These are phyloP conservation scores for Lodderomyces metapsilosis DNA, from an alignment of 1,139 yeast genomes.

Conservation along the genomic window DNA sequence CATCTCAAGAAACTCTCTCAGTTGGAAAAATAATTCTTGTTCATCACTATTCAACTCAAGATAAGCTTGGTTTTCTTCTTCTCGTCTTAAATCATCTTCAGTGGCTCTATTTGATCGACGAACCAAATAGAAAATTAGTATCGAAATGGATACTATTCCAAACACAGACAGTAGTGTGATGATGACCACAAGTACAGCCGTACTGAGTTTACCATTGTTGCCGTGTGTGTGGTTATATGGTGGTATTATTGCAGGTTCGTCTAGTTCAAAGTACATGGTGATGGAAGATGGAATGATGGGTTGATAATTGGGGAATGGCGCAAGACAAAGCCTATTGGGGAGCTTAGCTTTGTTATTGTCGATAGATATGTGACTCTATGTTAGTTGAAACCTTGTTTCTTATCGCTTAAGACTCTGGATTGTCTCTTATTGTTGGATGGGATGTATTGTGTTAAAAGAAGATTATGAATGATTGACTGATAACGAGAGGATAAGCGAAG, in stretches of 20 bases:
- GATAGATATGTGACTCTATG: too few species aligned
- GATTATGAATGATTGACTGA: too few species aligned
- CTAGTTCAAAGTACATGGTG: neutral
- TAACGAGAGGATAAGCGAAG: too few species aligned
- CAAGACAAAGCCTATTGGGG: neutral
- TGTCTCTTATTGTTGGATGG: too few species aligned
- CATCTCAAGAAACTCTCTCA: constrained; percentile 54
- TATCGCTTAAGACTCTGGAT: too few species aligned
- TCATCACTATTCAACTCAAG: constrained; percentile 64
- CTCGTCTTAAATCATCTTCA: constrained; percentile 60
- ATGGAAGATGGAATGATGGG: neutral
- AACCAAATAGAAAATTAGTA: constrained; percentile 14
- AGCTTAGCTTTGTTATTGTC: too few species aligned
- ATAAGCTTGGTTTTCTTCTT: constrained; percentile 61
- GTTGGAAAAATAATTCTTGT: constrained; percentile 76
- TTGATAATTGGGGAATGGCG: neutral
- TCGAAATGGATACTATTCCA: constrained; percentile 13
- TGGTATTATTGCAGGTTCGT: constrained; percentile 7
- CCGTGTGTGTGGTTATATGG: constrained; percentile 6
- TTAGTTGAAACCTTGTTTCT: too few species aligned
- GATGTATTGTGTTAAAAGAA: too few species aligned
- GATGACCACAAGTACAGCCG: constrained; percentile 13
- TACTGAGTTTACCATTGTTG: constrained; percentile 4
- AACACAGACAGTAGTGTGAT: constrained; percentile 15
- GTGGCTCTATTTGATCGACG: constrained; percentile 16